These are phyloP conservation scores for Chlamydomonas sphaeroides DNA, from an alignment of 139 green algal species.

Conservation along the genomic window DNA sequence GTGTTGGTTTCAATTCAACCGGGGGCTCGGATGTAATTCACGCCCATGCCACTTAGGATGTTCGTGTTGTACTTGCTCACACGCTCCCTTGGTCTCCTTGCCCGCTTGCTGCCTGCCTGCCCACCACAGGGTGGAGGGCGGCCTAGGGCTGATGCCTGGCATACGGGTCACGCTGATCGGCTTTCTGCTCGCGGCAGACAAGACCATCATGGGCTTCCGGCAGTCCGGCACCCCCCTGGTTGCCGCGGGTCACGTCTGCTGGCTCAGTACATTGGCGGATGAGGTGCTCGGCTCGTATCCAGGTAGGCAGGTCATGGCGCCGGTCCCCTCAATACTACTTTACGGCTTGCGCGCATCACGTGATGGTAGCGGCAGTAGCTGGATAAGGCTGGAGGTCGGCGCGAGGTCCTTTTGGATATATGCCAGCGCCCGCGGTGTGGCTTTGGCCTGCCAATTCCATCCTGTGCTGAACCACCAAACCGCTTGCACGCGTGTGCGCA, in stretches of 20 bases:
- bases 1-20: neutral
- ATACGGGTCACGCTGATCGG: slow-evolving; percentile 6
- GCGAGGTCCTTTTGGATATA: too few species aligned
- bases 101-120: neutral
- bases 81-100: slow-evolving; percentile 3
- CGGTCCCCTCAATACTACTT: neutral
- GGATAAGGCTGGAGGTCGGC: too few species aligned
- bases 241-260: slow-evolving; percentile 3
- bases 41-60: neutral
- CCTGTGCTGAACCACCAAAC: neutral
- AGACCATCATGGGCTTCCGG: neutral
- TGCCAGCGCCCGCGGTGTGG: too few species aligned
- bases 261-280: neutral
- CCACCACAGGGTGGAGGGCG: slow-evolving; percentile 3
- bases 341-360: too few species aligned
- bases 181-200: slow-evolving; percentile 8
- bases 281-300: slow-evolving; percentile 12
- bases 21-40: neutral
- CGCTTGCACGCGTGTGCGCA: neutral
- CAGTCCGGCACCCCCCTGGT: slow-evolving; percentile 2
- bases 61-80: slow-evolving; percentile 17
- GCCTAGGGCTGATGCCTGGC: neutral
- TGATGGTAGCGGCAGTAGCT: too few species aligned
- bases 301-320: neutral
- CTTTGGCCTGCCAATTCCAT: neutral